Percentiles rank a stretch among this genome's conserved stretches.
phyloP scores from a whole-genome alignment of 257 asterid species.

The Petunia axillaris region DNA sequence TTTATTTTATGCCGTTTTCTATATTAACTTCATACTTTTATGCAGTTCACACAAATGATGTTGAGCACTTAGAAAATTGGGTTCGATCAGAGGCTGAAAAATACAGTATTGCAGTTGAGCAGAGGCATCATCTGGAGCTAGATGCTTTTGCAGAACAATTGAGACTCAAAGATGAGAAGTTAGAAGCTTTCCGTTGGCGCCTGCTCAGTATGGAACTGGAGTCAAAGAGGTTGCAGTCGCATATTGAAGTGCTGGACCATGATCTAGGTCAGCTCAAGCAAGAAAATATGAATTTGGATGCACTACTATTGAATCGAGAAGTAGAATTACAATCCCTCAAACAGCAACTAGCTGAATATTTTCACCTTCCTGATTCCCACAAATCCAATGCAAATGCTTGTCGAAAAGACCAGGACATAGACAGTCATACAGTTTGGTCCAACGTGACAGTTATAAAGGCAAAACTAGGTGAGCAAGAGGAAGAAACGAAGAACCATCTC shows the following conservation, averaged over 20 bases:
- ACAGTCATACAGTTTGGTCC: constrained; percentile 69
- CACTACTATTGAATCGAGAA: constrained; percentile 56
- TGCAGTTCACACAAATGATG: constrained; percentile 41
- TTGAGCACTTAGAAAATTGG: constrained; percentile 59
- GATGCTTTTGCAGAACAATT: constrained; percentile 91
- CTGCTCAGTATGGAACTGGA: constrained; percentile 78
- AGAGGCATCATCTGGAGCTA: constrained; percentile 62
- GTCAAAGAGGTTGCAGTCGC: constrained; percentile 67
- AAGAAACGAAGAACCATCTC: constrained; percentile 41
- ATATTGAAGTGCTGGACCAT: constrained; percentile 57
- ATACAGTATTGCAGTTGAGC: constrained; percentile 51
- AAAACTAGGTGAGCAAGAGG: constrained; percentile 54
- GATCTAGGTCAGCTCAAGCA: constrained; percentile 59
- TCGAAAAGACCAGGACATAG: constrained; percentile 37
- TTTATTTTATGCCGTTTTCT: background rate
- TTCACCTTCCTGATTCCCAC: constrained; percentile 56
- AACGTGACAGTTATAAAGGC: constrained; percentile 68
- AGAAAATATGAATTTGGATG: constrained; percentile 65
- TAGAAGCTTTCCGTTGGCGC: constrained; percentile 81
- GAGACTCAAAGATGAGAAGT: constrained; percentile 70
- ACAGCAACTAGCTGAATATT: constrained; percentile 56
- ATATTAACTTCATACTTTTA: background rate
- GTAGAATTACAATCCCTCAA: constrained; percentile 63
- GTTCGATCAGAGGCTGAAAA: constrained; percentile 53
- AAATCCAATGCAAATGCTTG: constrained; percentile 50